phyloP scores from a whole-genome alignment of 2,329 filamentous ascomycete genomes.

The Domatiomyces catenatus region DNA sequence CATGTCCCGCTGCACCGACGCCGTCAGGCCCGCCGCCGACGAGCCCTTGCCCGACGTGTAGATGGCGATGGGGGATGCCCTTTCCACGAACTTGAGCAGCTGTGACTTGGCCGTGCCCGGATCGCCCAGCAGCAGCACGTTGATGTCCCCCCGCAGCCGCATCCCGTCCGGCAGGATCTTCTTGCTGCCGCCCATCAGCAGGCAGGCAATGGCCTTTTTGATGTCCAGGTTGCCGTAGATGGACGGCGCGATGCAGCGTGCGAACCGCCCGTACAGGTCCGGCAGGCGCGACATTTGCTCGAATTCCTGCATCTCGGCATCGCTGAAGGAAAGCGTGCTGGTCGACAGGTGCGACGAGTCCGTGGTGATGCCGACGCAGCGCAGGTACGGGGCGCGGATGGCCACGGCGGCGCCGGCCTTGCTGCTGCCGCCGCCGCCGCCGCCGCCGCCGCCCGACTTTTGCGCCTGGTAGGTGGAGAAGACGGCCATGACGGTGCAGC shows the following conservation, averaged over 20 bases:
- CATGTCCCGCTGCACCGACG: slow-evolving; percentile 85
- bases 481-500: slow-evolving; percentile 90
- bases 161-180: slow-evolving; percentile 96
- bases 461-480: slow-evolving; percentile 98
- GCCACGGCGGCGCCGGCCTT: slow-evolving; percentile 71
- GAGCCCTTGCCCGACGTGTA: slow-evolving; percentile 98
- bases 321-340: slow-evolving; percentile 67
- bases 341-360: slow-evolving; percentile 82
- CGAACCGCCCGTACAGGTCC: slow-evolving; percentile 82
- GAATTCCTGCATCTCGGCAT: slow-evolving; percentile 96
- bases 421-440: slow-evolving; percentile 39
- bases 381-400: slow-evolving; percentile 85
- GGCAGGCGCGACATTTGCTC: slow-evolving; percentile 75
- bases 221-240: slow-evolving; percentile 95
- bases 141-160: slow-evolving; percentile 95
- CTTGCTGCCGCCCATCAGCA: slow-evolving; percentile 87
- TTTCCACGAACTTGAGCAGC: slow-evolving; percentile 91
- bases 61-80: slow-evolving; percentile 88
- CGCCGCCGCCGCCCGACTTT: slow-evolving; percentile 27
- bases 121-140: slow-evolving; percentile 89
- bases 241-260: slow-evolving; percentile 85
- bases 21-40: slow-evolving; percentile 90
- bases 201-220: slow-evolving; percentile 90
- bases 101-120: slow-evolving; percentile 98
- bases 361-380: slow-evolving; percentile 80